Conservation (phyloP, 768 basidiomycete genomes). For the Antrodiella citrinella region DNA sequence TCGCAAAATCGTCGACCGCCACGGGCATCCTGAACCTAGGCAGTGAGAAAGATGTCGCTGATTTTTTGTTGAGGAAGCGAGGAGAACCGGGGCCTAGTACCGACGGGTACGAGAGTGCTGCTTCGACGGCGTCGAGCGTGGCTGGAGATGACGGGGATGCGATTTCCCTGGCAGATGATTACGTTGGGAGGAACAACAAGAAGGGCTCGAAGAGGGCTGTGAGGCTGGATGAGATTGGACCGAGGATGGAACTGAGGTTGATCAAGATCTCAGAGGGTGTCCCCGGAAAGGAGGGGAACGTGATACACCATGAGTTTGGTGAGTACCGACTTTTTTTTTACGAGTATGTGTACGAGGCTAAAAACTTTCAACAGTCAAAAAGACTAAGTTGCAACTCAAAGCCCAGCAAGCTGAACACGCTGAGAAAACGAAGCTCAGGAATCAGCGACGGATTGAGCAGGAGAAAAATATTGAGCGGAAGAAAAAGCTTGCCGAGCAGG, state of each 20-base stretch:
- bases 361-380: conserved; percentile 60
- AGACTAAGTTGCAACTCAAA: conserved; percentile 67
- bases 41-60: conserved; percentile 89
- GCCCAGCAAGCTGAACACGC: conserved; percentile 67
- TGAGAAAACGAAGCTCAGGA: conserved; percentile 66
- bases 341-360: not conserved
- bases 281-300: conserved; percentile 87
- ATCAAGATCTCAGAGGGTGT: conserved; percentile 93
- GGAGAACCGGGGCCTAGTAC: conserved; percentile 47
- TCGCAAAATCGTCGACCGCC: conserved; percentile 25
- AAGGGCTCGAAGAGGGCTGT: conserved; percentile 90
- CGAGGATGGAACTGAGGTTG: conserved; percentile 86
- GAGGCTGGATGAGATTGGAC: conserved; percentile 87
- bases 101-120: conserved; percentile 72
- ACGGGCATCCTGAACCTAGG: conserved; percentile 64
- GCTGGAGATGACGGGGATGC: conserved; percentile 81
- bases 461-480: conserved; percentile 87
- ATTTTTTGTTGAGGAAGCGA: conserved; percentile 75
- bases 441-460: conserved; percentile 81
- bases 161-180: conserved; percentile 83
- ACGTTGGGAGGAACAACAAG: conserved; percentile 91
- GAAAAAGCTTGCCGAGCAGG: conserved; percentile 37
- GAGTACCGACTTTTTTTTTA: conserved; percentile 3
- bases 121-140: conserved; percentile 73
- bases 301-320: conserved; percentile 95